Base-by-base conservation (phyloP, 1,139 yeast genomes). In the Tardiomyces digboiensis region DNA sequence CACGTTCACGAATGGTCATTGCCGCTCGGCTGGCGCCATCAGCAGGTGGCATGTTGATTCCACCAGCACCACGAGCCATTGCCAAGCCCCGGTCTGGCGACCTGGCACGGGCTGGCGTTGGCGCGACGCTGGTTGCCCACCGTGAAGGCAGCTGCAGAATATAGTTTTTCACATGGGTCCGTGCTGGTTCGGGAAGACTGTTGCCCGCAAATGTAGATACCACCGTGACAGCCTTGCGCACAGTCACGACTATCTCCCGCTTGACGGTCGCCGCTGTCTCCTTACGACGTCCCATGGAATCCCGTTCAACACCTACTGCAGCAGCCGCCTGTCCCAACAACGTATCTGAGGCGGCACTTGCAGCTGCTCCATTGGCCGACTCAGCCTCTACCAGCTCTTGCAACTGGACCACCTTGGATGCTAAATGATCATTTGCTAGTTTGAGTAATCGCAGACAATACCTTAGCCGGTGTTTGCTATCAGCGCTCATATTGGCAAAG, bases 201-300 rank as follows among this genome's bases (percentile, higher is more conserved):
- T 72, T 75, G 0, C 87, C 86, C 0, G 86, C 85, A 55, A 87
- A 87, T 52, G 84, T 85, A 5, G 97, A 85, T 13, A 91, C 83
- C 37, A 91, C 78, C 39, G 80, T 78, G 38, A 89, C 88, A 43
- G 89, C 87, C 60, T 88, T 89, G 61, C 87, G 85, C 21, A 91
- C 89, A 0, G 97, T 91, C 3, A 84, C 75, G 7, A 89, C 81
- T 37, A 91, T 86, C 56, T 91, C 98, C 49, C 80, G 76, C 54
- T 85, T 84, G 39, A 91, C 65, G 29, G 66, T 66, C 29, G 64
- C 66, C 7, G 65, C 60, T n/a, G 67, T 62, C 44, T 56, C 54
- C 44, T 46, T 58, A 22, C 45, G 39, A 16, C 43, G 41, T 20
- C 13, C 33, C 5, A 16, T 13, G 3, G 40, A 39, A 20, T 33